These are phyloP conservation scores for Lasiodiplodia gonubiensis DNA, from an alignment of 2,329 filamentous ascomycete species.

Conservation along the genomic window DNA sequence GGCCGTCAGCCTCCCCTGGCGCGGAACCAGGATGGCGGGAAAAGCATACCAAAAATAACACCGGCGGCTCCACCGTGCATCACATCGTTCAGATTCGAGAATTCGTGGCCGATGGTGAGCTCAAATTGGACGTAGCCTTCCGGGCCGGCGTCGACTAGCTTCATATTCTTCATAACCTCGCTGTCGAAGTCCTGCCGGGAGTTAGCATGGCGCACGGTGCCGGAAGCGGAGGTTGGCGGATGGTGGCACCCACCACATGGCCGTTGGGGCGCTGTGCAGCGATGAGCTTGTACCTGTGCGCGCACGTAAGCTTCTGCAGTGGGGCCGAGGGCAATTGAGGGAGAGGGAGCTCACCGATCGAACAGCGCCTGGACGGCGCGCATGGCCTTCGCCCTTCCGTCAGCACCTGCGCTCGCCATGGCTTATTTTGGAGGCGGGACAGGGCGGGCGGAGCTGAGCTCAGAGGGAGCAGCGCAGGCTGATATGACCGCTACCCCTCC, in stretches of 20 bases:
- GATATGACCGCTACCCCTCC: not conserved
- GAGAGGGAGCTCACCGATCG: constrained; percentile 33
- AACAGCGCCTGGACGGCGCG: constrained; percentile 46
- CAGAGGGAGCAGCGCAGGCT: not conserved
- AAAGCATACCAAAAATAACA: constrained; percentile 42
- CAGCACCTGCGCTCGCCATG: constrained; percentile 36
- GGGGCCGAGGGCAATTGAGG: not conserved
- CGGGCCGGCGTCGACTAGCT: constrained; percentile 44
- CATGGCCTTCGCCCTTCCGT: constrained; percentile 42
- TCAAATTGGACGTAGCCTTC: constrained; percentile 45
- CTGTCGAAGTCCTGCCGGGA: constrained; percentile 43
- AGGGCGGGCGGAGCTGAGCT: not conserved
- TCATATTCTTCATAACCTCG: constrained; percentile 45
- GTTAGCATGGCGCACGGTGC: not conserved
- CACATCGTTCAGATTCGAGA: constrained; percentile 50
- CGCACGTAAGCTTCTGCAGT: constrained; percentile 15
- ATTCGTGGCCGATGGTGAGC: constrained; percentile 42
- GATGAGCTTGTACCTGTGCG: constrained; percentile 40
- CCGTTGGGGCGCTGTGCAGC: constrained; percentile 39
- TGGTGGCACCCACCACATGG: constrained; percentile 39
- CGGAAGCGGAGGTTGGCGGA: not conserved
- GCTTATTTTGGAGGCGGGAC: not conserved
- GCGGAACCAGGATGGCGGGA: not conserved
- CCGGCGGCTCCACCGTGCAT: constrained; percentile 50
- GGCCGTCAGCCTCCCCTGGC: not conserved